These are phyloP conservation scores for Bauhinia variegata DNA, from an alignment of 306 rosid genomes.

Conservation along the genomic window DNA sequence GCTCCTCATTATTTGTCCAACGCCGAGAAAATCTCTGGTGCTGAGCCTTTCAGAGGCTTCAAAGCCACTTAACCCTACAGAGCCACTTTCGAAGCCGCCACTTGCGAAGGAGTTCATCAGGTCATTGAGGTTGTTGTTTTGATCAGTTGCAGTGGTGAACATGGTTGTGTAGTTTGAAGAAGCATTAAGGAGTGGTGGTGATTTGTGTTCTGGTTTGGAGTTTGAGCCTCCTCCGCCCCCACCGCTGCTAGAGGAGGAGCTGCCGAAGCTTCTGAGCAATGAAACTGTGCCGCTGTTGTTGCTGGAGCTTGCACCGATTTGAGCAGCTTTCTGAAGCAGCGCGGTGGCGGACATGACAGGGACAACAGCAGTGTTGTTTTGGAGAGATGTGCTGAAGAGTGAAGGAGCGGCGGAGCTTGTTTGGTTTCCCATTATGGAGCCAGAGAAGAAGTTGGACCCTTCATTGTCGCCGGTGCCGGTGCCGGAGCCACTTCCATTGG, in stretches of 20 bases:
- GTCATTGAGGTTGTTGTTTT: conserved; percentile 76
- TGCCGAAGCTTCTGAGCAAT: conserved; percentile 68
- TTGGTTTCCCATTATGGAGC: conserved; percentile 37
- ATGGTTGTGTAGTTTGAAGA: conserved; percentile 42
- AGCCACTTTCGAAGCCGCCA: conserved; percentile 44
- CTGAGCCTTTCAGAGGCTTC: conserved; percentile 63
- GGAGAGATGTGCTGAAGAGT: conserved; percentile 49
- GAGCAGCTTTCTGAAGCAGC: conserved; percentile 82
- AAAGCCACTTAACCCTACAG: conserved; percentile 29
- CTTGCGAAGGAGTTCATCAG: conserved; percentile 61
- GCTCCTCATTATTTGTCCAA: conserved; percentile 78
- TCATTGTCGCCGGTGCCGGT: conserved; percentile 12
- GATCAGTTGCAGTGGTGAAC: too few relatives aligned
- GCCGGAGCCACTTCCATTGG: too few relatives aligned
- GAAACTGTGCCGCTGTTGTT: conserved; percentile 56
- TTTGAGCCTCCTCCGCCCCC: neutral
- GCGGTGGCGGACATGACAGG: conserved; percentile 85
- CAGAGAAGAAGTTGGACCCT: conserved; percentile 45
- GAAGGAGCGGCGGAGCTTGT: conserved; percentile 52
- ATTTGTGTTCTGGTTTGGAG: neutral
- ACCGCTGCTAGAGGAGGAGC: conserved; percentile 50
- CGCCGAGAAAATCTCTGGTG: conserved; percentile 90
- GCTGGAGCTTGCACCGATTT: conserved; percentile 65
- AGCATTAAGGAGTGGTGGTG: neutral
- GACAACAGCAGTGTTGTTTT: conserved; percentile 25